A percentile compares a stretch with the other conserved stretches of the same genome.
These are phyloP conservation scores for Colletotrichum sidae DNA, from an alignment of 2,329 filamentous ascomycete species.

Conservation along the genomic window DNA sequence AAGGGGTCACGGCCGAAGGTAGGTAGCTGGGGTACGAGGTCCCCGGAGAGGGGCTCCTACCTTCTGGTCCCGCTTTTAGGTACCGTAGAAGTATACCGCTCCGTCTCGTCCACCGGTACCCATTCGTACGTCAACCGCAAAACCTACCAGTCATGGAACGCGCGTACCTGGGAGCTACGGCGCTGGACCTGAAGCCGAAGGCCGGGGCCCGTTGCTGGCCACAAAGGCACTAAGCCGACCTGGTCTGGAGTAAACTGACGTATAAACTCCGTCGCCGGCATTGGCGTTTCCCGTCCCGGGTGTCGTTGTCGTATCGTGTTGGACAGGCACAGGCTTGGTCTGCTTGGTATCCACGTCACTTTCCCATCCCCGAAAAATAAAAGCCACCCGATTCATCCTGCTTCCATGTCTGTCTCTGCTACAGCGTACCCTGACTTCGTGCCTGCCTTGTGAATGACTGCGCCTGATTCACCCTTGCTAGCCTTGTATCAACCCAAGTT, in stretches of 20 bases:
- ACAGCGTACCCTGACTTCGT: not conserved
- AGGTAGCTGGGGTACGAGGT: not conserved
- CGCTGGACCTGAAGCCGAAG: no score
- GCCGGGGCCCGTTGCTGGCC: no score
- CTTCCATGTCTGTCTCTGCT: no score
- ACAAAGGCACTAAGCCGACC: no score
- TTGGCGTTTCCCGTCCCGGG: conserved; percentile 7
- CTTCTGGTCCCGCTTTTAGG: not conserved
- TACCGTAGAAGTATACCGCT: no score
- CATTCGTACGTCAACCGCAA: no score
- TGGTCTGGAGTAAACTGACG: not conserved
- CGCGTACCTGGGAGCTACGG: conserved; percentile 1
- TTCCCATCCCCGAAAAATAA: not conserved
- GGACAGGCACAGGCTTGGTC: no score
- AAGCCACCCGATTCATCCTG: not conserved
- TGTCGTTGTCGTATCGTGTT: no score
- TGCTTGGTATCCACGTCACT: conserved; percentile 1
- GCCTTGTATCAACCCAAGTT: conserved; percentile 1
- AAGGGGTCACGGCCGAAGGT: not conserved
- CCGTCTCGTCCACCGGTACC: no score
- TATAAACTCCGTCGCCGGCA: conserved; percentile 11
- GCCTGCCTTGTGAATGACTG: conserved; percentile 14
- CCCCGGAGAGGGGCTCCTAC: conserved; percentile 5
- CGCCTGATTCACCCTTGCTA: conserved; percentile 17
- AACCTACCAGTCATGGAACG: conserved; percentile 11